Evolutionary conservation across 352 stramenopile genomes (phyloP), one percentile per base, ranked within the genome.

Genomic region (Globisporangium mamillatum): DNA sequence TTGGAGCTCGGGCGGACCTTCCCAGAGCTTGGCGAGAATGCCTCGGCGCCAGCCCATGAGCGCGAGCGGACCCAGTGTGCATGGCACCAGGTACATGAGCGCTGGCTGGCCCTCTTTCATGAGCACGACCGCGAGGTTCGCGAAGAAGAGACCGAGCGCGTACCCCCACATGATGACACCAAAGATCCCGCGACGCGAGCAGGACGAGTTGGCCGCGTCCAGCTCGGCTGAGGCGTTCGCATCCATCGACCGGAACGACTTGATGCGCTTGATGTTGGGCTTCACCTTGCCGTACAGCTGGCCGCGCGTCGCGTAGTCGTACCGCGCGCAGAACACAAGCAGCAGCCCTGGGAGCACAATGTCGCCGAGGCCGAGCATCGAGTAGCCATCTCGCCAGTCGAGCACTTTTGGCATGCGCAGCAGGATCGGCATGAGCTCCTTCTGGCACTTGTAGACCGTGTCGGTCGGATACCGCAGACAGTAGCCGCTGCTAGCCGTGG

Each of bases 41-140:
- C 92, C 90, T 27, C 92, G 88, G 32, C 74, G 85, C 76, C 87
- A 94, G 0, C 75, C 77, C 63, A 96, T 78, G 61, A 93, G 70
- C 18, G 73, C 62, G 44, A 98, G 82, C 25, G 93, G 72, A 18
- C 93, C 93, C 1, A 98, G 79, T 38, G 91, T 98, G 66, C 86
- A 97, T 22, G 95, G 95, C 36, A 99, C 96, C 7, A 99, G 70
- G 77, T 99, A 99, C 79, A 99, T 89, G 41, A 99, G 81, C 34
- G 97, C 96, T 10, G 96, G 97, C 72, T 99, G 97, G 3, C 95
- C 95, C 72, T 96, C 90, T 24, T 86, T 75, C 75, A 97, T 98
- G 16, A 95, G 55, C 66, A 97, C 91, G 10, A 99, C 96, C 1
- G 86, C 97, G 24, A 94, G 60, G 82, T 99, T 99, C 10, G 97